Percentiles rank a stretch among this genome's conserved stretches.
phyloP scores from a whole-genome alignment of 1,284 basidiomycete genomes.

The Cutaneotrichosporon sp. region DNA sequence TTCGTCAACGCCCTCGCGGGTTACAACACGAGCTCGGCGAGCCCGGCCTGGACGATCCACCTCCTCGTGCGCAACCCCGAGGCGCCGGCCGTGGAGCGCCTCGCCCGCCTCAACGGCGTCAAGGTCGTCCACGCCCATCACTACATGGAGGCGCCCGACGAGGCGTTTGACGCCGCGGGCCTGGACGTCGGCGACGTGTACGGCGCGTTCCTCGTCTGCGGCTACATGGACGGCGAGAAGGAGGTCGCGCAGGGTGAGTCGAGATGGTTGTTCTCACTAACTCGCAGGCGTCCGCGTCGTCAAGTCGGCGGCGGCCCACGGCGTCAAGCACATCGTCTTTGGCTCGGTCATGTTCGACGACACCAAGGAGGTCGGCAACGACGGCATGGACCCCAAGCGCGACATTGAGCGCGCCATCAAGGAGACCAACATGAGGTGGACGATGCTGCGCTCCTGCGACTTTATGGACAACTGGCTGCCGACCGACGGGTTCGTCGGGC shows the following conservation, averaged over 20 bases:
- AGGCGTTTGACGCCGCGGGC: conserved; percentile 25
- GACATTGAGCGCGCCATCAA: conserved; percentile 31
- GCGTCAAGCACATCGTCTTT: conserved; percentile 55
- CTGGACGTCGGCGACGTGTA: conserved; percentile 28
- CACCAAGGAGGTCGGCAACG: conserved; percentile 18
- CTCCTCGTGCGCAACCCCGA: conserved; percentile 27
- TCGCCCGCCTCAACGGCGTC: conserved; percentile 34
- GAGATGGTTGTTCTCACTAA: neutral
- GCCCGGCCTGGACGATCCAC: conserved; percentile 27
- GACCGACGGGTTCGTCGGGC: conserved; percentile 21
- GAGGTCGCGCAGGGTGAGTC: conserved; percentile 34
- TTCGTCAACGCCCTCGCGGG: conserved; percentile 33
- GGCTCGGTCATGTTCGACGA: conserved; percentile 34
- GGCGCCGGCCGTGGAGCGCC: conserved; percentile 5
- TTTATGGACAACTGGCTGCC: conserved; percentile 33
- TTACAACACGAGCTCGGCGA: conserved; percentile 18
- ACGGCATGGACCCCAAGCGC: conserved; percentile 36
- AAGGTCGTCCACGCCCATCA: conserved; percentile 26
- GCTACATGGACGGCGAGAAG: conserved; percentile 27
- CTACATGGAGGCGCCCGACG: conserved; percentile 31
- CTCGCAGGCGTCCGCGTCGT: conserved; percentile 49
- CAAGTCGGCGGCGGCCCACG: conserved; percentile 50
- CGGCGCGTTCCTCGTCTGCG: conserved; percentile 35
- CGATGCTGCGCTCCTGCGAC: conserved; percentile 21
- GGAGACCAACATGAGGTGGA: conserved; percentile 10